A percentile compares a stretch with the other conserved stretches of the same genome.
phyloP scores from a whole-genome alignment of 352 stramenopile genomes.

The Phytophthora europaea region DNA sequence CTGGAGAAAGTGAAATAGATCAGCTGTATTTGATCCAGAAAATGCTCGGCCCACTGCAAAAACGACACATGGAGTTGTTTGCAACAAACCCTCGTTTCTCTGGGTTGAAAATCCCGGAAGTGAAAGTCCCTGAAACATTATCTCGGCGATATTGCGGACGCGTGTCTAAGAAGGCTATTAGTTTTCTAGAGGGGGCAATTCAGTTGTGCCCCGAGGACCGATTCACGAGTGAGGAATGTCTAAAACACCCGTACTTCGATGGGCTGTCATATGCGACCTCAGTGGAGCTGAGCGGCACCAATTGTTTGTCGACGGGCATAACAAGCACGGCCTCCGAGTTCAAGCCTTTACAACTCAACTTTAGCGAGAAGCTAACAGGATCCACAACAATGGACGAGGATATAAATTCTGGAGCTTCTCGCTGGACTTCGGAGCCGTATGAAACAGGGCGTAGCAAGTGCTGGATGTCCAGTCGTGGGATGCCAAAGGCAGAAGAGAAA shows the following conservation, averaged over 20 bases:
- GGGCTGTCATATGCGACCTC: constrained; percentile 48
- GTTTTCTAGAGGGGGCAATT: constrained; percentile 85
- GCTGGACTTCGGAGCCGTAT: constrained; percentile 30
- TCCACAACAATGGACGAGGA: constrained; percentile 28
- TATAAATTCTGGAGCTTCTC: constrained; percentile 20
- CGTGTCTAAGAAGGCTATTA: constrained; percentile 84
- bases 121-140: constrained; percentile 93
- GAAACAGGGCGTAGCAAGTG: constrained; percentile 54
- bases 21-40: constrained; percentile 99
- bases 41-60: constrained; percentile 96
- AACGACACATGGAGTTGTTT: constrained; percentile 94
- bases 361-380: constrained; percentile 34
- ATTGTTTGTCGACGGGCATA: not conserved
- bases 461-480: constrained; percentile 47
- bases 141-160: constrained; percentile 92
- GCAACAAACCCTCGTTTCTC: constrained; percentile 92
- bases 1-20: constrained; percentile 98
- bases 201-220: constrained; percentile 82
- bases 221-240: constrained; percentile 76
- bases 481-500: constrained; percentile 63
- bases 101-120: constrained; percentile 93
- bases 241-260: constrained; percentile 93
- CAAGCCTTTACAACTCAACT: constrained; percentile 41
- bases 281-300: constrained; percentile 17
- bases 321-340: constrained; percentile 33